Conservation (phyloP, 2,329 filamentous ascomycete genomes). For the Monilinia aucupariae region DNA sequence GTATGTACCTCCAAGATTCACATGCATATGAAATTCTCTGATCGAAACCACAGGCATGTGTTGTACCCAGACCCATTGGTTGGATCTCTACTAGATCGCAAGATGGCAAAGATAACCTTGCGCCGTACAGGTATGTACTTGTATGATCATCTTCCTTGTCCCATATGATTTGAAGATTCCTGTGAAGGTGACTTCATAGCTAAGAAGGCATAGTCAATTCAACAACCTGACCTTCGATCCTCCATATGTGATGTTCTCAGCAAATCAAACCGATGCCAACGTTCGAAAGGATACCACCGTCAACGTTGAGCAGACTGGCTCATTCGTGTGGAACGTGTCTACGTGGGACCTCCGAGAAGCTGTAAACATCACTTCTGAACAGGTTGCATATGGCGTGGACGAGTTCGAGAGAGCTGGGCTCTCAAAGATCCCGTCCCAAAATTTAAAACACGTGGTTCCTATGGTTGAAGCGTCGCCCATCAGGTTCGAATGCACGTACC, state of each 20-base stretch:
- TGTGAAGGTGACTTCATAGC: not conserved
- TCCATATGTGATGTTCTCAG: slow-evolving; percentile 57
- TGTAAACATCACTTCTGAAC: slow-evolving; percentile 51
- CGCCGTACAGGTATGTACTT: slow-evolving; percentile 42
- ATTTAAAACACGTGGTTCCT: slow-evolving; percentile 39
- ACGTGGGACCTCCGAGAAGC: slow-evolving; percentile 51
- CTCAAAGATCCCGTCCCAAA: slow-evolving; percentile 42
- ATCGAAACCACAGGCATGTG: slow-evolving; percentile 42
- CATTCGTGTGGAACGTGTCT: slow-evolving; percentile 55
- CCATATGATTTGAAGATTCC: not conserved
- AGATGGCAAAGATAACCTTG: slow-evolving; percentile 47
- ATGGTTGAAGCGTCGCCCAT: slow-evolving; percentile 53
- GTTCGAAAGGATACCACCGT: slow-evolving; percentile 51
- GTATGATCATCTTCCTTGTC: not conserved
- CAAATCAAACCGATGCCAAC: slow-evolving; percentile 47
- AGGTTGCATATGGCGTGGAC: slow-evolving; percentile 45
- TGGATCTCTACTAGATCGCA: slow-evolving; percentile 55
- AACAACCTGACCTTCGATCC: slow-evolving; percentile 59
- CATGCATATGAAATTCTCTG: not conserved
- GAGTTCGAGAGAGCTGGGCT: slow-evolving; percentile 49
- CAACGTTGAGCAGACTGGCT: slow-evolving; percentile 51
- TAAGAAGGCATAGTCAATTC: slow-evolving; percentile 43
- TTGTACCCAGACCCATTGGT: slow-evolving; percentile 56
- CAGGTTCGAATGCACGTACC: slow-evolving; percentile 53
- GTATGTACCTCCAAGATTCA: not conserved